Conservation (phyloP, 129 eudicot genomes). For the Centaurea solstitialis region DNA sequence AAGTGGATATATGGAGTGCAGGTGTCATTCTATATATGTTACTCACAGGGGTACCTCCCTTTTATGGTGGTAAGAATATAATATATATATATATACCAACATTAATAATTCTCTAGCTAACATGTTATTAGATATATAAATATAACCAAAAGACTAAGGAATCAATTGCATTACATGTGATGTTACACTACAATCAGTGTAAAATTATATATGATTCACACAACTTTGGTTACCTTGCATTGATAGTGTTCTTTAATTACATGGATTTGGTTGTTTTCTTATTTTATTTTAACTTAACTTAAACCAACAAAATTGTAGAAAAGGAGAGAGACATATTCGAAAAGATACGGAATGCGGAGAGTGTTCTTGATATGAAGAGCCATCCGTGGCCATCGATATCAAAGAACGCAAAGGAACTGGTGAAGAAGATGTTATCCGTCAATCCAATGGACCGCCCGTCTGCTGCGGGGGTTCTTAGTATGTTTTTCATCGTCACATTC, state of each 20-base stretch:
- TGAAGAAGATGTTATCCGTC: slow-evolving; percentile 57
- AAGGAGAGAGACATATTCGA: slow-evolving; percentile 65
- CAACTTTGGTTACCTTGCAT: too few species aligned
- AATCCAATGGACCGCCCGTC: slow-evolving; percentile 71
- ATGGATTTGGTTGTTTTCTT: too few species aligned
- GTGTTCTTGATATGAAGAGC: slow-evolving; percentile 49
- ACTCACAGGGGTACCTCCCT: slow-evolving; percentile 82
- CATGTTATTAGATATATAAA: too few species aligned
- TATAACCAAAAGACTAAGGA: too few species aligned
- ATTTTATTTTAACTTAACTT: too few species aligned
- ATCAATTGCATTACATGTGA: too few species aligned
- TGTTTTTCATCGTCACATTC: slow-evolving; percentile 8
- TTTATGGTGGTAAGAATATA: slow-evolving; percentile 65
- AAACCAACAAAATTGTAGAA: slow-evolving; percentile 38
- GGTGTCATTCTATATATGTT: slow-evolving; percentile 84
- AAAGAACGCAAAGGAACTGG: slow-evolving; percentile 64
- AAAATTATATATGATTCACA: too few species aligned
- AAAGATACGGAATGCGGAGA: slow-evolving; percentile 33
- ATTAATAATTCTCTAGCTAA: too few species aligned
- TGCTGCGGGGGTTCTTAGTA: slow-evolving; percentile 72
- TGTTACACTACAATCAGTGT: too few species aligned
- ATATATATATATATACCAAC: too few species aligned
- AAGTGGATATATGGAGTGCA: slow-evolving; percentile 83
- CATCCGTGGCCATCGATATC: slow-evolving; percentile 78
- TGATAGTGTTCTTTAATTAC: too few species aligned